phyloP scores from a whole-genome alignment of 768 basidiomycete genomes.

The Pleurotus platypus region DNA sequence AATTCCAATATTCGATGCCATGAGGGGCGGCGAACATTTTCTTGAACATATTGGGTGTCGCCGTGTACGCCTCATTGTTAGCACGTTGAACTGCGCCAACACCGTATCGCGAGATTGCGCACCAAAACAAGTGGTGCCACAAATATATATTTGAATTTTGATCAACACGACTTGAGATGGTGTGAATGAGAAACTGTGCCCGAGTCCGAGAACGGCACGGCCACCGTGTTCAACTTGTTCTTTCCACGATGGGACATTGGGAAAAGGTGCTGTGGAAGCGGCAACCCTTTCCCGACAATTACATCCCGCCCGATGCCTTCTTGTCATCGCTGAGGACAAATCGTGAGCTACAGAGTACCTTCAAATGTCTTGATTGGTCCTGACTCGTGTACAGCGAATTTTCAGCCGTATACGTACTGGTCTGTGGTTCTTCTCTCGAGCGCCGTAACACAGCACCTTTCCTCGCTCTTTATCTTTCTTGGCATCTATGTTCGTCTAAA shows the following conservation, averaged over 20 bases:
- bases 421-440: conserved; percentile 66
- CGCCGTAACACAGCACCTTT: conserved; percentile 82
- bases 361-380: background rate
- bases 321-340: conserved; percentile 76
- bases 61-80: background rate
- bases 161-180: no score
- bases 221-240: no score
- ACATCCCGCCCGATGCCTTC: conserved; percentile 73
- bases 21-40: conserved; percentile 4
- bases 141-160: no score
- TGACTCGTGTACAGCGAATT: conserved; percentile 56
- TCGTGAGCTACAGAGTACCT: conserved; percentile 44
- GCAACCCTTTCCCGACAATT: conserved; percentile 79
- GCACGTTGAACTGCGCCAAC: background rate
- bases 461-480: conserved; percentile 78
- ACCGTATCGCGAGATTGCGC: background rate
- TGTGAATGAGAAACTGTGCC: no score
- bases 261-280: conserved; percentile 77
- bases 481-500: conserved; percentile 74
- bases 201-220: no score
- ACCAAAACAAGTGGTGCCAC: background rate
- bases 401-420: conserved; percentile 75
- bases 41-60: background rate
- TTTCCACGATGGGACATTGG: conserved; percentile 35
- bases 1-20: background rate